phyloP scores from a whole-genome alignment of 208 protist species.

The Acanthamoeba polyphaga region DNA sequence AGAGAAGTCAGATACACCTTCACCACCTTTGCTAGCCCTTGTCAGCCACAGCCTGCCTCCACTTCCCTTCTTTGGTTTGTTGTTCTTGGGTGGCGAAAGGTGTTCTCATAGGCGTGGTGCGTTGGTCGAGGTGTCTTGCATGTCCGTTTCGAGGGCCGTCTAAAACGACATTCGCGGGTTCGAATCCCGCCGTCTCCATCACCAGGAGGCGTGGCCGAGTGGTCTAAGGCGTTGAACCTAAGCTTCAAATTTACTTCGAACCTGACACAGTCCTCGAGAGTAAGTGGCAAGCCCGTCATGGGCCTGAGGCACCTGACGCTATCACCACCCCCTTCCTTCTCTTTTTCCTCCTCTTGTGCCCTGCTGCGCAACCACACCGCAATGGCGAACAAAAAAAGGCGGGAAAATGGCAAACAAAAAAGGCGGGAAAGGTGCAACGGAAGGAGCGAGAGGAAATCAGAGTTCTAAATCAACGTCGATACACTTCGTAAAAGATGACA shows the following conservation, averaged over 20 bases:
- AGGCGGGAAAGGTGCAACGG: too few species aligned
- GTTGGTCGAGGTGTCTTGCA: background rate
- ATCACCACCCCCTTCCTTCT: background rate
- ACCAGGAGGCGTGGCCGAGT: background rate
- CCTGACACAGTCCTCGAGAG: background rate
- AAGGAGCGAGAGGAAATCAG: too few species aligned
- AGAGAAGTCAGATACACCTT: too few species aligned
- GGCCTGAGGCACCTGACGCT: background rate
- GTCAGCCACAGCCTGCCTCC: too few species aligned
- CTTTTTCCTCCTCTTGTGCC: background rate
- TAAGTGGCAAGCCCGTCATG: background rate
- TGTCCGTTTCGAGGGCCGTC: background rate
- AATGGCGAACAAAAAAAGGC: too few species aligned
- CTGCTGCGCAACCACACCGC: too few species aligned
- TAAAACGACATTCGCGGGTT: background rate
- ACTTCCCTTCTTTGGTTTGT: too few species aligned
- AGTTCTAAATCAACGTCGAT: too few species aligned
- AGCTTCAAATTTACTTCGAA: background rate
- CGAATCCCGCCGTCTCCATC: background rate
- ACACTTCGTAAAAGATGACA: background rate
- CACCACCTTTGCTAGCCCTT: too few species aligned
- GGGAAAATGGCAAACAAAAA: too few species aligned
- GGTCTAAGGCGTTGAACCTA: background rate
- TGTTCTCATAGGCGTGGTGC: too few species aligned
- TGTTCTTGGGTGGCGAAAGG: too few species aligned